Evolutionary conservation across 164 flowering plant genomes (phyloP).

Genomic region (Nymphaea colorata): DNA sequence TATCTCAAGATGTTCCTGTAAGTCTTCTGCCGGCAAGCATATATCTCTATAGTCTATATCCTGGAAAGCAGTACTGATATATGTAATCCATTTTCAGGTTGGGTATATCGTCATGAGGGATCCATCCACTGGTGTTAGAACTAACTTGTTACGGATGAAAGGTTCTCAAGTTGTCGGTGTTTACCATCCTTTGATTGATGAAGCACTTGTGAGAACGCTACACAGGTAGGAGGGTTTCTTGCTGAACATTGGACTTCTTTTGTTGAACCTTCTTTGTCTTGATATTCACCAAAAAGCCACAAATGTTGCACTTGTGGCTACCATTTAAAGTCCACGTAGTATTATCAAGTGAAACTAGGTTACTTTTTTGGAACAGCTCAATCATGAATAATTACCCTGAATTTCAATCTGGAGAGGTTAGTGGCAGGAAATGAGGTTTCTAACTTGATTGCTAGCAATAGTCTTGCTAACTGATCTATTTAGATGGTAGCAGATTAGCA

Average conservation of each 20-base stretch:
- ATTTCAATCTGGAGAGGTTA: too few species aligned
- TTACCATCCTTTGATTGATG: conserved; percentile 77
- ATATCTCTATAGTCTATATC: conserved; percentile 1
- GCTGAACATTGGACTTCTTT: neutral
- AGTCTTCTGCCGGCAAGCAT: conserved; percentile 8
- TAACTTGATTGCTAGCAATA: too few species aligned
- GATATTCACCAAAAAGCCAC: too few species aligned
- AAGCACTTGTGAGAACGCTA: conserved; percentile 37
- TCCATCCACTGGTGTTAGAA: conserved; percentile 49
- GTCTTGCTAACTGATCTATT: too few species aligned
- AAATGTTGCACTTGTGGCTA: too few species aligned
- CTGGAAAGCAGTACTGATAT: neutral
- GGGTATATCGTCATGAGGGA: conserved; percentile 92
- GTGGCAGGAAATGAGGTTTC: too few species aligned
- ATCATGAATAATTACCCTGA: too few species aligned
- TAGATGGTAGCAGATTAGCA: too few species aligned
- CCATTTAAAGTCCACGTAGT: too few species aligned
- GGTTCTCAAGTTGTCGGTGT: conserved; percentile 67
- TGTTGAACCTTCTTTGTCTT: neutral
- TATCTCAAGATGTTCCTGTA: conserved; percentile 45
- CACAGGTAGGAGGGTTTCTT: conserved; percentile 41
- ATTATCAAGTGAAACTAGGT: too few species aligned
- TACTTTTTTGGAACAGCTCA: too few species aligned
- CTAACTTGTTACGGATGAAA: conserved; percentile 57
- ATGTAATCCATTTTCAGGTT: conserved; percentile 31